A percentile compares a stretch with the other conserved stretches of the same genome.
Conservation (phyloP, 75 land plant genomes). For the Cryptomeria japonica region DNA sequence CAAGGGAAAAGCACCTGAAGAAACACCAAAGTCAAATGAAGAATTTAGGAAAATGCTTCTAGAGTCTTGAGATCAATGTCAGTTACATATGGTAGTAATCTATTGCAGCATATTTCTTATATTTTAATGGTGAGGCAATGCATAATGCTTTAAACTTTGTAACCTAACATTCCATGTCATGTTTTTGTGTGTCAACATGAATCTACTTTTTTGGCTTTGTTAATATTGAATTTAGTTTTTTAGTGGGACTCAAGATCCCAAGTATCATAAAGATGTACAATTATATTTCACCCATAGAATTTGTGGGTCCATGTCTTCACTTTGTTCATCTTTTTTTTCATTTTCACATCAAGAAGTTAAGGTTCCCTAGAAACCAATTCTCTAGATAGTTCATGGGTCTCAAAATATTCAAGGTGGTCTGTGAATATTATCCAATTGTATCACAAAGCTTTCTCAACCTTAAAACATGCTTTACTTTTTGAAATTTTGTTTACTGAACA, state of each 20-base stretch:
- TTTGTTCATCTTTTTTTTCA: background rate
- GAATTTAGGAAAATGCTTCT: slow-evolving; percentile 83
- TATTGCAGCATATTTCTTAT: background rate
- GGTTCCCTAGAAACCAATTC: background rate
- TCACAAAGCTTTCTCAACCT: background rate
- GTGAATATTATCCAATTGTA: background rate
- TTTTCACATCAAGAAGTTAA: background rate
- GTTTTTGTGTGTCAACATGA: background rate
- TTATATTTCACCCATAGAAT: background rate
- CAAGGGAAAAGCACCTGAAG: slow-evolving; percentile 20
- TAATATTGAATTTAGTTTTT: background rate
- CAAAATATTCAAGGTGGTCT: background rate
- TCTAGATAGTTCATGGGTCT: background rate
- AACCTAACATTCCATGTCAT: background rate
- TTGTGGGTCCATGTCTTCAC: background rate
- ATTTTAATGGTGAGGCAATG: background rate
- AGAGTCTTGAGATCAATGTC: slow-evolving; percentile 25
- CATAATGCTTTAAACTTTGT: background rate
- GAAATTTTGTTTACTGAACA: background rate
- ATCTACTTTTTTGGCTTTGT: background rate
- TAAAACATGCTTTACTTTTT: background rate
- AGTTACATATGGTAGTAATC: background rate
- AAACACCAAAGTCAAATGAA: slow-evolving; percentile 78
- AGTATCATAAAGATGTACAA: background rate
- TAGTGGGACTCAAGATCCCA: background rate